phyloP scores from a whole-genome alignment of 371 early-diverging fungal species.

The Thermomucor indicae-seudaticae region DNA sequence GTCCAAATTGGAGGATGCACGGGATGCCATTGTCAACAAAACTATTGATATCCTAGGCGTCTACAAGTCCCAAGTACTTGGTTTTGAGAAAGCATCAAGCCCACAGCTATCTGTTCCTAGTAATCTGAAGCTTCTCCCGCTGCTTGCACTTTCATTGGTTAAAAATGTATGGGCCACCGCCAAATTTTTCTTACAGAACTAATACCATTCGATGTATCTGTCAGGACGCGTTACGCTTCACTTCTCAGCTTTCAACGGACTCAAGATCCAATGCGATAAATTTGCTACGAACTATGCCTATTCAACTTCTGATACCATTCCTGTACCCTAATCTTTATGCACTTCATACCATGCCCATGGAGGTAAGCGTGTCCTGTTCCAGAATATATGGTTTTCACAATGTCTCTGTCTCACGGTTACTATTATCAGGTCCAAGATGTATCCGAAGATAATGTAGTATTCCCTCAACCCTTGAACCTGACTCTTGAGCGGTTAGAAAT shows the following conservation, averaged over 20 bases:
- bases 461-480: constrained; percentile 77
- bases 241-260: constrained; percentile 65
- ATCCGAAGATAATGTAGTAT: constrained; percentile 53
- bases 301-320: constrained; percentile 71
- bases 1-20: constrained; percentile 91
- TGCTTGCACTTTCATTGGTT: constrained; percentile 75
- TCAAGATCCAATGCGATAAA: constrained; percentile 67
- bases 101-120: constrained; percentile 81
- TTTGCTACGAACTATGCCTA: constrained; percentile 68
- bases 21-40: constrained; percentile 91
- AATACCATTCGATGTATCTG: not conserved
- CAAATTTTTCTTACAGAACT: no score
- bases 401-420: no score
- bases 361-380: constrained; percentile 28
- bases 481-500: constrained; percentile 82
- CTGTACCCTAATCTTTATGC: constrained; percentile 79
- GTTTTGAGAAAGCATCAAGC: constrained; percentile 70
- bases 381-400: not conserved
- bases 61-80: constrained; percentile 77
- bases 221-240: constrained; percentile 53
- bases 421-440: constrained; percentile 53
- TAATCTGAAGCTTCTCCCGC: constrained; percentile 82
- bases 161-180: constrained; percentile 64
- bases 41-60: constrained; percentile 79
- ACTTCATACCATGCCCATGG: constrained; percentile 74